These are phyloP conservation scores for Fusarium citri DNA, from an alignment of 2,329 filamentous ascomycete genomes.

Conservation along the genomic window DNA sequence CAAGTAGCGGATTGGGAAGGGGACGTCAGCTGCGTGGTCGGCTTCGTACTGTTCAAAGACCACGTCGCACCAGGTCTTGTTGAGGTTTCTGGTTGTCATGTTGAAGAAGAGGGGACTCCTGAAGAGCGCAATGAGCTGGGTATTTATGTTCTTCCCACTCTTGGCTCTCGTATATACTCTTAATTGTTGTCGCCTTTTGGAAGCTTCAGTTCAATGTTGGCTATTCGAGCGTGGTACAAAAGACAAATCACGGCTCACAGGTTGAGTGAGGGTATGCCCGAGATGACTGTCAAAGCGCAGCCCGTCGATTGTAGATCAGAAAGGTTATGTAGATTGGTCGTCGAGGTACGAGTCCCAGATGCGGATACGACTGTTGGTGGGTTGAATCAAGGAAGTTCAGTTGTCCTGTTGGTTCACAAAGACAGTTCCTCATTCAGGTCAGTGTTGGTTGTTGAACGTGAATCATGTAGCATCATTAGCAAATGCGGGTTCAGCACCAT, in stretches of 20 bases:
- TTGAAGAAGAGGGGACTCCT: neutral
- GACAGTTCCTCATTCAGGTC: too few relatives aligned
- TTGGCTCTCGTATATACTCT: accelerated
- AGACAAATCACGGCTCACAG: too few relatives aligned
- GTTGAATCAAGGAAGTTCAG: neutral
- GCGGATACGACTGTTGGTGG: accelerated
- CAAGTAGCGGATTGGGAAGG: slow-evolving; percentile 41
- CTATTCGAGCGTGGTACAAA: neutral
- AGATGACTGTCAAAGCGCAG: neutral
- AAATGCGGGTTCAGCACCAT: neutral
- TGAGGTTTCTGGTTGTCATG: slow-evolving; percentile 35
- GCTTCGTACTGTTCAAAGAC: slow-evolving; percentile 21
- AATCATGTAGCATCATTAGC: neutral
- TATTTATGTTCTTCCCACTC: neutral
- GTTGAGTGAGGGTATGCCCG: neutral
- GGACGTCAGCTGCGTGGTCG: slow-evolving; percentile 43
- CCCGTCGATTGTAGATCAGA: neutral
- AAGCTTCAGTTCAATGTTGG: neutral
- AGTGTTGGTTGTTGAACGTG: neutral
- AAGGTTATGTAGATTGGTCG: neutral
- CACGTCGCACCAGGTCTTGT: slow-evolving; percentile 32
- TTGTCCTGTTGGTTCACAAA: neutral
- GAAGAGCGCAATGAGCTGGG: neutral
- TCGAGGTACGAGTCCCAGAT: accelerated
- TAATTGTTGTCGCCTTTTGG: neutral